A percentile compares a stretch with the other conserved stretches of the same genome.
These are phyloP conservation scores for Larix kaempferi DNA, from an alignment of 75 land plant genomes.

Conservation along the genomic window DNA sequence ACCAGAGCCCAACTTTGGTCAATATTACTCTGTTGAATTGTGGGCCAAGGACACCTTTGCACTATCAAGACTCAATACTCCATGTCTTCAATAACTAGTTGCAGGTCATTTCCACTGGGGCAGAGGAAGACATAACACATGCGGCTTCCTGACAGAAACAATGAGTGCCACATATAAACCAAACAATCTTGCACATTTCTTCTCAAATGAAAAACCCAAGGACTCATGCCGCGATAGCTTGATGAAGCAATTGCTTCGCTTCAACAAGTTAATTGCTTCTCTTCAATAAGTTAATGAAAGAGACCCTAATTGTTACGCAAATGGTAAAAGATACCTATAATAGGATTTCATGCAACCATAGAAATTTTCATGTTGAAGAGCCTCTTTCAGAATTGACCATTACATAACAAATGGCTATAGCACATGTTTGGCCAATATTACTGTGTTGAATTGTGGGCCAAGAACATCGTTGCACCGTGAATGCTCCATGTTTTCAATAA, in stretches of 20 bases:
- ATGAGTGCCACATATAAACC: background rate
- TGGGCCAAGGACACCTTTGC: no score
- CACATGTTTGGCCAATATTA: no score
- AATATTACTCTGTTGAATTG: no score
- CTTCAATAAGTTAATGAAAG: background rate
- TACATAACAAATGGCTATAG: no score
- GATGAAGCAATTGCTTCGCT: background rate
- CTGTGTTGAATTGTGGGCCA: no score
- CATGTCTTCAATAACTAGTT: no score
- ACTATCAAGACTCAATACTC: no score
- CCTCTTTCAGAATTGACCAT: background rate
- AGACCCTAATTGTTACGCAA: background rate
- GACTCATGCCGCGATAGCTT: background rate
- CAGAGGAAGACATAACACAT: background rate
- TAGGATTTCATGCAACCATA: background rate
- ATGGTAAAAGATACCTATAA: background rate
- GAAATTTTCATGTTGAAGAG: background rate
- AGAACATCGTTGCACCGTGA: no score
- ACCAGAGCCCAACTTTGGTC: no score
- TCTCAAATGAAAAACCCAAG: background rate
- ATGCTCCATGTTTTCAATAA: no score
- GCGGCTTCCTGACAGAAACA: background rate
- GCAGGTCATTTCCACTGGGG: no score
- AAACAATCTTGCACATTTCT: background rate
- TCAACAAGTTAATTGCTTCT: background rate